phyloP scores from a whole-genome alignment of 78 protist species.

The Dictyostelium citrinum region DNA sequence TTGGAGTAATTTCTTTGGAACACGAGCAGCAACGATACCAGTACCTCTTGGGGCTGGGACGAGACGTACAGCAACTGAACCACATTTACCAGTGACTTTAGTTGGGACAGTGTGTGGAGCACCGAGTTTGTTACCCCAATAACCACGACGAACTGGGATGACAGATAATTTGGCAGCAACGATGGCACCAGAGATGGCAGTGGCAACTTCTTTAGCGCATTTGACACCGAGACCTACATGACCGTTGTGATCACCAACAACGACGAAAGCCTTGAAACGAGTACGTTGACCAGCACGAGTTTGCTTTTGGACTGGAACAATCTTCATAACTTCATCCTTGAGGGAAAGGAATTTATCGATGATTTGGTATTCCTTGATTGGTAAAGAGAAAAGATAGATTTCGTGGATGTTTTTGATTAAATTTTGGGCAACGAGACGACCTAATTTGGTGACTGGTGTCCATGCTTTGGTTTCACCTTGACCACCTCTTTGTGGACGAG shows the following conservation, averaged over 20 bases:
- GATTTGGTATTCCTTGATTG: conserved; percentile 99
- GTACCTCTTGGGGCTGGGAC: conserved; percentile 99
- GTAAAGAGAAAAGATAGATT: conserved; percentile 98
- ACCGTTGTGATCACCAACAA: conserved; percentile 96
- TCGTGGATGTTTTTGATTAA: conserved; percentile 96
- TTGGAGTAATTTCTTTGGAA: conserved; percentile 97
- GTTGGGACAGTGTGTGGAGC: conserved; percentile 99
- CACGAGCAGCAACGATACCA: conserved; percentile 99
- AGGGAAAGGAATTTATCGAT: conserved; percentile 94
- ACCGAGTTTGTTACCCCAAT: conserved; percentile 99
- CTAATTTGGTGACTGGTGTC: conserved; percentile 99
- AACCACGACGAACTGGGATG: conserved; percentile 99
- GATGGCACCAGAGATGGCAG: conserved; percentile 99
- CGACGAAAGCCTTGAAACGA: conserved; percentile 98
- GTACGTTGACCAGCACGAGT: conserved; percentile 99
- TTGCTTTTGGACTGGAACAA: conserved; percentile 99
- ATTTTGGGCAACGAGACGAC: conserved; percentile 98
- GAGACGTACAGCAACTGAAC: conserved; percentile 98
- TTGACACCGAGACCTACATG: conserved; percentile 99
- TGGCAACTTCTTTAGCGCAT: conserved; percentile 99
- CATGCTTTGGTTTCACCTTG: conserved; percentile 95
- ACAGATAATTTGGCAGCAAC: conserved; percentile 97
- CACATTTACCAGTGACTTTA: conserved; percentile 99
- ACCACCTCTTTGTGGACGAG: conserved; percentile 85
- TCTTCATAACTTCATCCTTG: conserved; percentile 99